Conservation (phyloP, 148 eudicot species). For the Diospyros lotus region DNA sequence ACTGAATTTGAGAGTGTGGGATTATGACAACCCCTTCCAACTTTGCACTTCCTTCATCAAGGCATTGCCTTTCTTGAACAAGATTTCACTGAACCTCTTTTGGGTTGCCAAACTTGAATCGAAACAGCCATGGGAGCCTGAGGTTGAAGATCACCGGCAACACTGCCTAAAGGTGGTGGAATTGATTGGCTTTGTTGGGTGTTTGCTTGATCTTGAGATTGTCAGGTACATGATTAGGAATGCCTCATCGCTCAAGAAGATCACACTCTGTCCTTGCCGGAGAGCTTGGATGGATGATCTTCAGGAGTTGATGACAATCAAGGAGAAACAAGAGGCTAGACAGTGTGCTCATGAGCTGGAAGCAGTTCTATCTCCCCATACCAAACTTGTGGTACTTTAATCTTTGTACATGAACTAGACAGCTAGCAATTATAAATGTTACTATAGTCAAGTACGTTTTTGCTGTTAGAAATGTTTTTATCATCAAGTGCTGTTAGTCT, state of each 20-base stretch:
- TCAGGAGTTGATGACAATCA: slow-evolving; percentile 1
- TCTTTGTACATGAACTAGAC: too few species aligned
- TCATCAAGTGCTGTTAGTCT: too few species aligned
- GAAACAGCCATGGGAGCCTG: too few species aligned
- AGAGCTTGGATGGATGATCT: background rate
- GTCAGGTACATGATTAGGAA: background rate
- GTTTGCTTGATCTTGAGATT: background rate
- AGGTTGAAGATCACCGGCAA: background rate
- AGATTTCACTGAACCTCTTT: background rate
- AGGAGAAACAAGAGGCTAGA: background rate
- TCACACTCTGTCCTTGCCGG: background rate
- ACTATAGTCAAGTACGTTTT: too few species aligned
- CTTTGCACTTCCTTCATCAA: background rate
- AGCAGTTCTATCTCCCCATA: background rate
- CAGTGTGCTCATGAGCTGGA: background rate
- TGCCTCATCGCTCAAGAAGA: background rate
- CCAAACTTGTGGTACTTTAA: background rate
- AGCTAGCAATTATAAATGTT: too few species aligned
- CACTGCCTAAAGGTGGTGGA: slow-evolving; percentile 6
- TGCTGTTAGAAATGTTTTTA: too few species aligned
- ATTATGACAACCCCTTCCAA: background rate
- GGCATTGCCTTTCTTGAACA: background rate
- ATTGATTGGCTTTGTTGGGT: slow-evolving; percentile 11
- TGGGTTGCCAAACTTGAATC: background rate
- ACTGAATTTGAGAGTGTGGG: slow-evolving; percentile 4